These are phyloP conservation scores for Entoloma clypeatum DNA, from an alignment of 1,284 basidiomycete genomes.

Conservation along the genomic window DNA sequence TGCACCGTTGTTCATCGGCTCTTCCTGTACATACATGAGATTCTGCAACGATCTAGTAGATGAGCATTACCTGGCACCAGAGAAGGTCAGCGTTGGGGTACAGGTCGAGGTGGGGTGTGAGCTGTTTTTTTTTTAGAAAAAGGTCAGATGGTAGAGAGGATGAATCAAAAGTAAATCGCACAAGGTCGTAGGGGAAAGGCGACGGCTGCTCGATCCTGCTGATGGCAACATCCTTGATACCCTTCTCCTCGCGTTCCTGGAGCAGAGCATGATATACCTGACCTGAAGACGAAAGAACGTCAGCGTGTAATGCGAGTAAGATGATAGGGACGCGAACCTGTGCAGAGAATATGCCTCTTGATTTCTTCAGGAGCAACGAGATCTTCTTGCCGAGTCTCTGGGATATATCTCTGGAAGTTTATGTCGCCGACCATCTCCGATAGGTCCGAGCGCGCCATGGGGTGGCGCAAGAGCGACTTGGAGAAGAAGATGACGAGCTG, in stretches of 20 bases:
- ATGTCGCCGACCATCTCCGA: slow-evolving; percentile 89
- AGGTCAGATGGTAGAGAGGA: neutral
- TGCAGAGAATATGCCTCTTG: slow-evolving; percentile 88
- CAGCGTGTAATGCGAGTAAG: slow-evolving; percentile 2
- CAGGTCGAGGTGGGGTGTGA: slow-evolving; percentile 88
- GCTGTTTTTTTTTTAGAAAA: slow-evolving; percentile 33
- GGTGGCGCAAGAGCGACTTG: slow-evolving; percentile 92
- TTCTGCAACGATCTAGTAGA: neutral
- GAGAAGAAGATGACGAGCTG: slow-evolving; percentile 94
- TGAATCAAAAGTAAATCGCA: slow-evolving; percentile 33
- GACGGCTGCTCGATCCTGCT: slow-evolving; percentile 93
- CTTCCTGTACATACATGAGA: slow-evolving; percentile 45
- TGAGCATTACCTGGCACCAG: slow-evolving; percentile 74
- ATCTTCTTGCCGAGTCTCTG: slow-evolving; percentile 68
- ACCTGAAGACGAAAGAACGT: slow-evolving; percentile 40
- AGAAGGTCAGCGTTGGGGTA: slow-evolving; percentile 93
- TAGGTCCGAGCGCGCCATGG: slow-evolving; percentile 82
- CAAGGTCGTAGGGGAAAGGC: slow-evolving; percentile 93
- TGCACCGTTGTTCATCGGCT: slow-evolving; percentile 90
- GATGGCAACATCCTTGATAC: slow-evolving; percentile 91
- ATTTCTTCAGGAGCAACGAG: slow-evolving; percentile 84
- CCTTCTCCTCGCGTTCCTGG: slow-evolving; percentile 84
- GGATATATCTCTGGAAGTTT: slow-evolving; percentile 90
- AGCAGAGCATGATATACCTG: slow-evolving; percentile 93
- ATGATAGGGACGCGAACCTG: slow-evolving; percentile 40